These are phyloP conservation scores for Westerdykella sp. DNA, from an alignment of 2,329 filamentous ascomycete species.

Conservation along the genomic window DNA sequence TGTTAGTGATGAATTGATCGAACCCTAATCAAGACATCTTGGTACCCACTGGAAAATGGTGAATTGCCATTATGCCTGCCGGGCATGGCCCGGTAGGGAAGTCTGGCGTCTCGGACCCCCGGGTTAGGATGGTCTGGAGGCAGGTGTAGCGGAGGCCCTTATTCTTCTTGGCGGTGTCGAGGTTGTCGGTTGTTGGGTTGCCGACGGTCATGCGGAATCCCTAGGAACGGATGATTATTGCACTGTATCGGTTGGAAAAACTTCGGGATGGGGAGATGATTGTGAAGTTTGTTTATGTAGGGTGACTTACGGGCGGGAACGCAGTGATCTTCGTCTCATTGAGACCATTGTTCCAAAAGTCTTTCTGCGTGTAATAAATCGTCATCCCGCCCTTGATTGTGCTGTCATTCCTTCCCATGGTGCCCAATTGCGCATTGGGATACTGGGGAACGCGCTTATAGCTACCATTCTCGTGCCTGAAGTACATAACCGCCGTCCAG, in stretches of 20 bases:
- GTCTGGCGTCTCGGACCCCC: slow-evolving; percentile 11
- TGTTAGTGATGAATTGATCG: too few species aligned
- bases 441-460: slow-evolving; percentile 23
- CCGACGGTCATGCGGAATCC: slow-evolving; percentile 32
- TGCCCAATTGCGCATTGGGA: slow-evolving; percentile 19
- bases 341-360: slow-evolving; percentile 28
- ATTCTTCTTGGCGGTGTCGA: slow-evolving; percentile 5
- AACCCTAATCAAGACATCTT: too few species aligned
- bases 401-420: slow-evolving; percentile 12
- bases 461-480: slow-evolving; percentile 21
- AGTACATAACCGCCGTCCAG: slow-evolving; percentile 29
- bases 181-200: slow-evolving; percentile 21
- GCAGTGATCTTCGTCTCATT: slow-evolving; percentile 17
- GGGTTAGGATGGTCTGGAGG: slow-evolving; percentile 21
- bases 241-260: background rate
- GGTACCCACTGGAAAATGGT: slow-evolving; percentile 23
- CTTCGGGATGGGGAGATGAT: slow-evolving; percentile 1
- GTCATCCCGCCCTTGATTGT: slow-evolving; percentile 31
- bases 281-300: too few species aligned
- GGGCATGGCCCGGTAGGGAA: slow-evolving; percentile 20
- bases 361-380: slow-evolving; percentile 29
- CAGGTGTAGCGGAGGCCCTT: slow-evolving; percentile 17
- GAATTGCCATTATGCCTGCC: slow-evolving; percentile 20
- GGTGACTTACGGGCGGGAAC: slow-evolving; percentile 14
- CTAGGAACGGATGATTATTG: slow-evolving; percentile 5